Percentiles rank a stretch among this genome's conserved stretches.
These are phyloP conservation scores for Akanthomyces muscarius DNA, from an alignment of 2,329 filamentous ascomycete genomes.

Conservation along the genomic window DNA sequence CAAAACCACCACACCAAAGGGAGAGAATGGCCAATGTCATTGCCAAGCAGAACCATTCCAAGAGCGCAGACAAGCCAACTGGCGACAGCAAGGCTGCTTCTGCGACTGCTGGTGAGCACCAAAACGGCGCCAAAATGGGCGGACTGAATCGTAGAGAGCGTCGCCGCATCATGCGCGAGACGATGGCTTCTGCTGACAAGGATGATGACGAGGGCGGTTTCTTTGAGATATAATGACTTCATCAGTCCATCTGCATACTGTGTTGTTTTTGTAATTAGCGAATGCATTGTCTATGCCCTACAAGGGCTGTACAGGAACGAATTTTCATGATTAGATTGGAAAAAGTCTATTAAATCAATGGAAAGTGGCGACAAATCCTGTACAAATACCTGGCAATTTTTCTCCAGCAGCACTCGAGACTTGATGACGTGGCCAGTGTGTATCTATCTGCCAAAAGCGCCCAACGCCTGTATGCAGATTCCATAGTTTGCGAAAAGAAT, in stretches of 20 bases:
- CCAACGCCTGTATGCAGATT: conserved; percentile 9
- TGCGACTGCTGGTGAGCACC: conserved; percentile 18
- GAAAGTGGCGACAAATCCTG: background rate
- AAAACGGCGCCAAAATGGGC: conserved; percentile 24
- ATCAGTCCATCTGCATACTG: background rate
- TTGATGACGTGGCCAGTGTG: background rate
- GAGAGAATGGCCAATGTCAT: conserved; percentile 15
- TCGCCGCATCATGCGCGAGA: conserved; percentile 33
- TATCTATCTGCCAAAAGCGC: background rate
- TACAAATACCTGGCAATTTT: background rate
- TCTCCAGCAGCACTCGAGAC: background rate
- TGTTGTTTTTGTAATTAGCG: conserved; percentile 9
- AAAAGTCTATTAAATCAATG: background rate
- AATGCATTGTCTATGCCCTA: conserved; percentile 8
- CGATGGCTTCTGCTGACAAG: conserved; percentile 31
- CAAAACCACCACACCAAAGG: background rate
- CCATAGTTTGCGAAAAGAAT: background rate
- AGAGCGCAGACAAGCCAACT: conserved; percentile 25
- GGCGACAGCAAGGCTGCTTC: conserved; percentile 21
- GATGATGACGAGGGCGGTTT: conserved; percentile 51
- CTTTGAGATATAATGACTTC: conserved; percentile 40
- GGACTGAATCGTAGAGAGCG: conserved; percentile 35
- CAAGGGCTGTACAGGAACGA: background rate
- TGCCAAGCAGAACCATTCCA: conserved; percentile 21
- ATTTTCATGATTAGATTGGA: background rate